Conservation (phyloP, 495 filamentous ascomycete genomes). For the Penicillium malachiteum region DNA sequence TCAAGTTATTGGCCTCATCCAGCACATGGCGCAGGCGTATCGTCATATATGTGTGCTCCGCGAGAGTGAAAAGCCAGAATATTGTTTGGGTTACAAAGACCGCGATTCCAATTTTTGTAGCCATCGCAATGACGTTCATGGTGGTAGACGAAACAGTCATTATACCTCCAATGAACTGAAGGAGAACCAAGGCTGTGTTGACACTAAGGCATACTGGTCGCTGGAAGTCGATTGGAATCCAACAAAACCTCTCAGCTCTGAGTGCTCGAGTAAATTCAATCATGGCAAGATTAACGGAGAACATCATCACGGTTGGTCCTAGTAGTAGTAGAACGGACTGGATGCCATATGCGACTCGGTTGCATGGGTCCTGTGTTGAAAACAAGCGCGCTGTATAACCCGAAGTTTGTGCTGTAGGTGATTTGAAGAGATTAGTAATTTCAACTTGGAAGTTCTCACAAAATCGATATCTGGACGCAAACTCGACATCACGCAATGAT, state of each 20-base stretch:
- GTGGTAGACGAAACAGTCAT: background rate
- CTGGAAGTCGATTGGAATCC: background rate
- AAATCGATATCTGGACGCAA: too few relatives aligned
- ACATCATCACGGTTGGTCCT: conserved; percentile 13
- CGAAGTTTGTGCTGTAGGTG: background rate
- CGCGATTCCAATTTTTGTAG: conserved; percentile 1
- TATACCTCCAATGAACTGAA: conserved; percentile 1
- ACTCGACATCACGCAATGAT: too few relatives aligned
- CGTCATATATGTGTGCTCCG: conserved; percentile 5
- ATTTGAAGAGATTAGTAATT: too few relatives aligned
- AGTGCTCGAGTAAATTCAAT: background rate
- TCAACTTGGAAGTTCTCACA: too few relatives aligned
- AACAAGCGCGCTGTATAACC: conserved; percentile 5
- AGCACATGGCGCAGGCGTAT: background rate
- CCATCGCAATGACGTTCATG: background rate
- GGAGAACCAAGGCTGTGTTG: conserved; percentile 2
- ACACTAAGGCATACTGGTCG: background rate
- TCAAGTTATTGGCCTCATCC: background rate
- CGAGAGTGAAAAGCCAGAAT: conserved; percentile 6
- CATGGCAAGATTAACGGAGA: conserved; percentile 6
- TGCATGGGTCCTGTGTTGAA: background rate
- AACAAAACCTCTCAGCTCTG: background rate
- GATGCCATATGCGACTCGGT: conserved; percentile 4
- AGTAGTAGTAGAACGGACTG: conserved; percentile 8
- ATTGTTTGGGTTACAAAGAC: conserved; percentile 1